phyloP scores from a whole-genome alignment of 176 grass and related monocot species.

The Aegilops bicornis region DNA sequence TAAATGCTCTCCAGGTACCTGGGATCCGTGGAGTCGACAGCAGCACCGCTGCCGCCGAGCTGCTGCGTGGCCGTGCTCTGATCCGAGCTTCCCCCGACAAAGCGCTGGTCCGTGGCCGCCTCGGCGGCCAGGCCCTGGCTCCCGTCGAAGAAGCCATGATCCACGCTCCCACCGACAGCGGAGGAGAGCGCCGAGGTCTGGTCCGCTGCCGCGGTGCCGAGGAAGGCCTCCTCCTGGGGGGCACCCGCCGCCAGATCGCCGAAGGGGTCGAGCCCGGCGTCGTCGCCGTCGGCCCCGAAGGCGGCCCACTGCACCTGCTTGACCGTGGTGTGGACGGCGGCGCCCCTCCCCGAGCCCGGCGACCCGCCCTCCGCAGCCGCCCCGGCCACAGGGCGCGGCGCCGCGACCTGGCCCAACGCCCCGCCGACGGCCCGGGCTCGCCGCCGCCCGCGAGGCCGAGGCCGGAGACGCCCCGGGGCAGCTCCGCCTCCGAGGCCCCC shows the following conservation, averaged over 20 bases:
- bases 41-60: not conserved
- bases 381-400: not conserved
- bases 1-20: constrained; percentile 68
- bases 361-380: constrained; percentile 28
- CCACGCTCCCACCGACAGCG: constrained; percentile 2
- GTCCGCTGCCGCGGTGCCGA: constrained; percentile 2
- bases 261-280: constrained; percentile 55
- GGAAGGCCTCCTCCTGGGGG: not conserved
- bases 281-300: constrained; percentile 53
- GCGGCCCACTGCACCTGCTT: constrained; percentile 88
- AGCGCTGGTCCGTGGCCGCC: constrained; percentile 27
- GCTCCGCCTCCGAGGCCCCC: not conserved
- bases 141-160: constrained; percentile 20
- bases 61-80: constrained; percentile 13
- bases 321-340: constrained; percentile 50
- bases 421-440: constrained; percentile 1
- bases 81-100: not conserved
- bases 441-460: constrained; percentile 36
- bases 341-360: constrained; percentile 22
- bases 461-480: constrained; percentile 7
- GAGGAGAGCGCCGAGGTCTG: constrained; percentile 34
- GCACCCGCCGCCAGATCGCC: constrained; percentile 32
- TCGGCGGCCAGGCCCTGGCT: constrained; percentile 15
- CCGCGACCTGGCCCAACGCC: constrained; percentile 12
- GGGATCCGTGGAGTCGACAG: constrained; percentile 44